These are phyloP conservation scores for Pelargonium citronellum DNA, from an alignment of 441 rosid genomes.

Conservation along the genomic window DNA sequence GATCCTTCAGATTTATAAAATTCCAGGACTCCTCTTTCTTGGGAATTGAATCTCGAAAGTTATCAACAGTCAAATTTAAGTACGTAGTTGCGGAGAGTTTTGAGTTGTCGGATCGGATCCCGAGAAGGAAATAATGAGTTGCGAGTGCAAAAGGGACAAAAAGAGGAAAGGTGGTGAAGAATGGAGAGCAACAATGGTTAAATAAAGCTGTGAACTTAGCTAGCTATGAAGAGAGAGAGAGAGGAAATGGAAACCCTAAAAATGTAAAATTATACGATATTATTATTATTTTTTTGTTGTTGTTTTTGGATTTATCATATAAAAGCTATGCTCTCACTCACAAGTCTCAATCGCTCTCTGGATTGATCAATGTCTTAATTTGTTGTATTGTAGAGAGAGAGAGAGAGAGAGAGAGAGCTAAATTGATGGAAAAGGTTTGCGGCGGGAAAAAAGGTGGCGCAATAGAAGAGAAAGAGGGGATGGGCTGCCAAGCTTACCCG, in stretches of 20 bases:
- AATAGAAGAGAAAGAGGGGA: constrained; percentile 10
- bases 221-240: background rate
- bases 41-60: constrained; percentile 30
- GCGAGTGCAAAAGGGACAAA: background rate
- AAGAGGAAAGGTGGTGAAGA: constrained; percentile 22
- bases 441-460: constrained; percentile 42
- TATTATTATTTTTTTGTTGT: too few relatives aligned
- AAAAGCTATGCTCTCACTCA: constrained; percentile 23
- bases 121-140: constrained; percentile 23
- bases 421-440: constrained; percentile 56
- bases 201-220: constrained; percentile 18
- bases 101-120: constrained; percentile 44
- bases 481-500: too few relatives aligned
- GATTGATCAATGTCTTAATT: constrained; percentile 10
- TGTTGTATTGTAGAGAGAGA: background rate
- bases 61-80: constrained; percentile 3
- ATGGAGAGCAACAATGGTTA: constrained; percentile 32
- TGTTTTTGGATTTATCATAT: too few relatives aligned
- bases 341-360: constrained; percentile 26
- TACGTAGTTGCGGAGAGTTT: constrained; percentile 1
- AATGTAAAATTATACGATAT: constrained; percentile 22
- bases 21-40: constrained; percentile 17
- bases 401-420: constrained; percentile 26
- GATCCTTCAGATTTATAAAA: too few relatives aligned
- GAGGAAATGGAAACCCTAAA: constrained; percentile 32